Evolutionary conservation across 78 protist genomes (phyloP).

Genomic region (Dictyostelium citrinum): DNA sequence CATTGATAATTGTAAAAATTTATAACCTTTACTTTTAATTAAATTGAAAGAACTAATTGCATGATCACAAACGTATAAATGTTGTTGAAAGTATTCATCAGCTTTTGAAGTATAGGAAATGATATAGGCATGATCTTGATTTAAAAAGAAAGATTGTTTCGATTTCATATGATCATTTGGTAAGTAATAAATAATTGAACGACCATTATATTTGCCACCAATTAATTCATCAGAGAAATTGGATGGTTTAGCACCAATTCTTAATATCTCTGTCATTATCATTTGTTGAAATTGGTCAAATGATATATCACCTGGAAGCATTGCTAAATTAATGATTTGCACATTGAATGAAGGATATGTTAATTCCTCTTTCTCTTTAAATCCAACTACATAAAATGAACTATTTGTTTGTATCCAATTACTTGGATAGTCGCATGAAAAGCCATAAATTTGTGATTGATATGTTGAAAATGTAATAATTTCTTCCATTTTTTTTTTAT

Average conservation of each 20-base stretch:
- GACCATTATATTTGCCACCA: background rate
- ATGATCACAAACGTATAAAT: background rate
- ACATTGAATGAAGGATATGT: background rate
- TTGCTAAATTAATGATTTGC: background rate
- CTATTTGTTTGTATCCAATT: background rate
- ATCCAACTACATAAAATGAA: conserved; percentile 13
- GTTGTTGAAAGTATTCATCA: background rate
- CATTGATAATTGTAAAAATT: background rate
- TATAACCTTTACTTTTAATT: background rate
- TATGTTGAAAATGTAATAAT: background rate
- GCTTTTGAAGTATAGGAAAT: background rate
- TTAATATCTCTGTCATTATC: background rate
- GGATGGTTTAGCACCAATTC: background rate
- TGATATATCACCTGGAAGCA: background rate
- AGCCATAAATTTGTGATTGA: background rate
- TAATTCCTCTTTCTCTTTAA: background rate
- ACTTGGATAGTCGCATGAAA: background rate
- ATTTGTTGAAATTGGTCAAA: background rate
- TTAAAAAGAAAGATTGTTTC: background rate
- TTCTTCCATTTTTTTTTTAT: background rate
- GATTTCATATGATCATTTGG: conserved; percentile 7
- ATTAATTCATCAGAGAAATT: background rate
- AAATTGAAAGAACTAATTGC: background rate
- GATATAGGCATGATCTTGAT: background rate
- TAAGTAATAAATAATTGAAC: background rate